Conservation (phyloP, 495 filamentous ascomycete species). For the Aspergillus indologenus region DNA sequence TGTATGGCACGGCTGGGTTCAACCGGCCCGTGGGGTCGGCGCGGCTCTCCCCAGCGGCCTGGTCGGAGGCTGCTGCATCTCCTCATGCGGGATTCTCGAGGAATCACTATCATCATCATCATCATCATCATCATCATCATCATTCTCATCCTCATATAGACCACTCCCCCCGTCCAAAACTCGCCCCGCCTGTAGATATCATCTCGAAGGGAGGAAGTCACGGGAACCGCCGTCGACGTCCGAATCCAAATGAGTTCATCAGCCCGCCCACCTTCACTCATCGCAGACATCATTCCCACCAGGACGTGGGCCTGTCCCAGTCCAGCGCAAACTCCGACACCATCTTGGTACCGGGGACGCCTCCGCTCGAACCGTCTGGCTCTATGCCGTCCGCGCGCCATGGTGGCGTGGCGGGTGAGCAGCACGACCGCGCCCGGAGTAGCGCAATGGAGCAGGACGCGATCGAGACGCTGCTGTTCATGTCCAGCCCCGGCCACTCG, state of each 20-base stretch:
- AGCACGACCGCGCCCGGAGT: slow-evolving; percentile 62
- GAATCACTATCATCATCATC: slow-evolving; percentile 14
- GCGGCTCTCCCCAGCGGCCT: slow-evolving; percentile 14
- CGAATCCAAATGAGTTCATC: slow-evolving; percentile 38
- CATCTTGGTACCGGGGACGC: slow-evolving; percentile 30
- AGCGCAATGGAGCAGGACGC: slow-evolving; percentile 78
- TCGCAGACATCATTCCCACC: slow-evolving; percentile 40
- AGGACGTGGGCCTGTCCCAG: slow-evolving; percentile 24
- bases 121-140: slow-evolving; percentile 17
- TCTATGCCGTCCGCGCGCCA: slow-evolving; percentile 24
- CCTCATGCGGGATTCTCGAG: not conserved
- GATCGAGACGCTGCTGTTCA: slow-evolving; percentile 81
- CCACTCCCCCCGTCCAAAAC: slow-evolving; percentile 27
- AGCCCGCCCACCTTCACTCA: slow-evolving; percentile 26
- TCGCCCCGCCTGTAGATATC: slow-evolving; percentile 63
- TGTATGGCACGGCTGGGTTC: slow-evolving; percentile 6
- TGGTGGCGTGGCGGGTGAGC: slow-evolving; percentile 19
- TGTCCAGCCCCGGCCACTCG: slow-evolving; percentile 81
- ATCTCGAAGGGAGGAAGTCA: slow-evolving; percentile 24
- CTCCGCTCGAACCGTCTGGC: slow-evolving; percentile 33
- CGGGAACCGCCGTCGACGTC: slow-evolving; percentile 28
- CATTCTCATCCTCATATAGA: slow-evolving; percentile 16
- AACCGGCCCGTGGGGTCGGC: slow-evolving; percentile 5
- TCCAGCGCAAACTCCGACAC: slow-evolving; percentile 22
- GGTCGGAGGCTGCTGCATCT: slow-evolving; percentile 13